Evolutionary conservation across 768 basidiomycete genomes (phyloP).

Genomic region (Suillus luteus): DNA sequence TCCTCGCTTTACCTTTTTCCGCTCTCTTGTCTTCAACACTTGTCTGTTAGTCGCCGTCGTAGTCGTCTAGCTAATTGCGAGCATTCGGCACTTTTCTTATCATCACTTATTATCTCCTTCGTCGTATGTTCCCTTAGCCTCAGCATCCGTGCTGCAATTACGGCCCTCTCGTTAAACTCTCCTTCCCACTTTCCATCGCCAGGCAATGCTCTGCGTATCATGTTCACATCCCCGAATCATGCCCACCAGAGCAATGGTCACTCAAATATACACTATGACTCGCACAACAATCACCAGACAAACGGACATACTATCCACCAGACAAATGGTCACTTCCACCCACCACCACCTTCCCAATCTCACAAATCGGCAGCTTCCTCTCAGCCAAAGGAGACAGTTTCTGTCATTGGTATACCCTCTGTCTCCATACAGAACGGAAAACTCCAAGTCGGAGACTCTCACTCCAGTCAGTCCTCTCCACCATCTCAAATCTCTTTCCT

Average conservation of each 20-base stretch:
- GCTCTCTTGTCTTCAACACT: constrained; percentile 1
- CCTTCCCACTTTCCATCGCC: constrained; percentile 14
- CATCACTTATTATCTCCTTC: constrained; percentile 15
- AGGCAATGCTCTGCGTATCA: constrained; percentile 38
- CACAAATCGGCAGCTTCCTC: constrained; percentile 20
- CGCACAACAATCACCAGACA: constrained; percentile 27
- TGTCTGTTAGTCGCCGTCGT: neutral
- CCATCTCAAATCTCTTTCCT: constrained; percentile 6
- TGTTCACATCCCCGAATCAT: constrained; percentile 37
- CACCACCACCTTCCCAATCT: constrained; percentile 24
- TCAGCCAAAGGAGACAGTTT: constrained; percentile 59
- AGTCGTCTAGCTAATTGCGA: neutral
- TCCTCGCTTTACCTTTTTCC: constrained; percentile 10
- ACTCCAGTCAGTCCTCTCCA: constrained; percentile 57
- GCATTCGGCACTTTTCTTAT: constrained; percentile 11
- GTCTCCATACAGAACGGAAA: constrained; percentile 69
- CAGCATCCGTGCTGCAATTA: constrained; percentile 15
- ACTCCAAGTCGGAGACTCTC: constrained; percentile 72
- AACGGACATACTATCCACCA: constrained; percentile 27
- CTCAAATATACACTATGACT: constrained; percentile 21
- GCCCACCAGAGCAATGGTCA: constrained; percentile 26
- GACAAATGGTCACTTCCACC: constrained; percentile 14
- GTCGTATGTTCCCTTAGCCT: constrained; percentile 27
- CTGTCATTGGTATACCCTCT: constrained; percentile 73
- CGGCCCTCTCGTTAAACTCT: constrained; percentile 21